Conservation (phyloP, 768 basidiomycete genomes). For the Tulasnella sp. region DNA sequence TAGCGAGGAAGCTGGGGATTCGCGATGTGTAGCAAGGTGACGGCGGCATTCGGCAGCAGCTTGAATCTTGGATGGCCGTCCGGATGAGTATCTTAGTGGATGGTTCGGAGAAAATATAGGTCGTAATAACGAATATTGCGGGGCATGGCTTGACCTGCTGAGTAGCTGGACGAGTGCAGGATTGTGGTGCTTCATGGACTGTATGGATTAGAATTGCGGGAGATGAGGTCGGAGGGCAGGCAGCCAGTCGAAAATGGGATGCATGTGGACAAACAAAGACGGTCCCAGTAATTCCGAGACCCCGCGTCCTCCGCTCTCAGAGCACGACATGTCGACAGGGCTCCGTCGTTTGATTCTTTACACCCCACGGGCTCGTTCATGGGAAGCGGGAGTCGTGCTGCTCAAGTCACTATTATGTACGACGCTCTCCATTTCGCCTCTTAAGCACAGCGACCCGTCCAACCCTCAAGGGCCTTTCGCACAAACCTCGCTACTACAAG, state of each 20-base stretch:
- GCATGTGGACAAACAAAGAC: slow-evolving; percentile 2
- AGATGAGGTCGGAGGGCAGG: slow-evolving; percentile 6
- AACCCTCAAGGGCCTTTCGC: background rate
- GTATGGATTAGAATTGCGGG: background rate
- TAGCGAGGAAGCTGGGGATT: slow-evolving; percentile 47
- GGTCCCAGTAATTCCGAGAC: slow-evolving; percentile 1
- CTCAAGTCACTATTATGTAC: background rate
- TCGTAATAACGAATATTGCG: slow-evolving; percentile 3
- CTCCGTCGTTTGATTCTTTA: slow-evolving; percentile 1
- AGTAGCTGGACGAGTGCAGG: background rate
- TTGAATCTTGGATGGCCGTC: background rate
- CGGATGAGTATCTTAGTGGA: slow-evolving; percentile 1
- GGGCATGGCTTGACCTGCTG: background rate
- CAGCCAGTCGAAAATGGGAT: background rate
- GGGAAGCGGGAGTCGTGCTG: background rate
- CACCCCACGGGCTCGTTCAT: slow-evolving; percentile 9
- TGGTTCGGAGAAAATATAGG: background rate
- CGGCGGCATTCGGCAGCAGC: slow-evolving; percentile 15
- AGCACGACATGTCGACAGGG: background rate
- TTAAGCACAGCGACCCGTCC: background rate
- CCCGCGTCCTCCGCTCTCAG: slow-evolving; percentile 5
- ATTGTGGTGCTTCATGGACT: background rate
- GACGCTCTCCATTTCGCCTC: background rate
- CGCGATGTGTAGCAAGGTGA: slow-evolving; percentile 51
- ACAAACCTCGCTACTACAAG: slow-evolving; percentile 13